Conservation (phyloP, 2,329 filamentous ascomycete species). For the Scopulariopsis brevicaulis region DNA sequence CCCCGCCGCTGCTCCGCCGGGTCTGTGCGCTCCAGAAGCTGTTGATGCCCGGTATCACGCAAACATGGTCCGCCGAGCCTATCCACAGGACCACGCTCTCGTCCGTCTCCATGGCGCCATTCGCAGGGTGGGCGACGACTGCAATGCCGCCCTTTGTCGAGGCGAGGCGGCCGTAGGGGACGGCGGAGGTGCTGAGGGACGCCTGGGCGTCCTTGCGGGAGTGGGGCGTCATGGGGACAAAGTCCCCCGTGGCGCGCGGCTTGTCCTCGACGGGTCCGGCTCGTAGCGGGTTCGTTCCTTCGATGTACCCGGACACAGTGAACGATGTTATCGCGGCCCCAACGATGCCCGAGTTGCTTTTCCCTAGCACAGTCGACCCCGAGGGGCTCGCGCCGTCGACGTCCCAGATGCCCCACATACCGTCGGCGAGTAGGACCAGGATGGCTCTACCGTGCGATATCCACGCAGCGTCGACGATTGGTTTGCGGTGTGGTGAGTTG, state of each 20-base stretch:
- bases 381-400: conserved; percentile 45
- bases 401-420: conserved; percentile 60
- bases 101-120: conserved; percentile 31
- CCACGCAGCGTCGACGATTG: conserved; percentile 52
- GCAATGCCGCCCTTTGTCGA: conserved; percentile 40
- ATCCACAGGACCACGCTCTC: conserved; percentile 48
- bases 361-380: conserved; percentile 33
- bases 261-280: conserved; percentile 20
- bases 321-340: conserved; percentile 49
- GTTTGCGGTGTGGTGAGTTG: conserved; percentile 39
- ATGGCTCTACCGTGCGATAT: conserved; percentile 48
- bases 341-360: conserved; percentile 37
- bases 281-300: conserved; percentile 46
- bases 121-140: conserved; percentile 31
- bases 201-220: conserved; percentile 41
- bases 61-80: conserved; percentile 42
- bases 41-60: conserved; percentile 40
- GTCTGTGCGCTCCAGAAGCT: conserved; percentile 51
- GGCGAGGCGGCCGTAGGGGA: conserved; percentile 37
- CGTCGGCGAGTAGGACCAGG: conserved; percentile 46
- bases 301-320: conserved; percentile 45
- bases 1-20: conserved; percentile 35
- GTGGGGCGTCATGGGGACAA: conserved; percentile 54
- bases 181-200: conserved; percentile 23
- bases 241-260: conserved; percentile 32